These are phyloP conservation scores for Phytophthora lateralis DNA, from an alignment of 352 stramenopile species.

Conservation along the genomic window DNA sequence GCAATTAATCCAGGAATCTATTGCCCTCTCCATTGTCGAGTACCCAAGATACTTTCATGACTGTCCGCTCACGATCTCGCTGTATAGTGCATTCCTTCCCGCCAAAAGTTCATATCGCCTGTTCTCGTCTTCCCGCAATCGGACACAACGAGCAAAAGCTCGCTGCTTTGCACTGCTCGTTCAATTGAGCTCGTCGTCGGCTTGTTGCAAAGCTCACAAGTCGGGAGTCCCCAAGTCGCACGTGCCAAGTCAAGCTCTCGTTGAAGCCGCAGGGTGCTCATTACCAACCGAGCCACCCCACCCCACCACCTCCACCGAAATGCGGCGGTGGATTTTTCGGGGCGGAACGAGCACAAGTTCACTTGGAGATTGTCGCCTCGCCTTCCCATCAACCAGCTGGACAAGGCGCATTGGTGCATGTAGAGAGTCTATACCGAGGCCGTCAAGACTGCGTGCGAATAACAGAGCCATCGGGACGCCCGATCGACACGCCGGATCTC, in stretches of 20 bases:
- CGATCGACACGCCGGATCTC: conserved; percentile 30
- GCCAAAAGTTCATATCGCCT: conserved; percentile 24
- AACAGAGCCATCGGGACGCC: background rate
- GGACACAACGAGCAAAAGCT: conserved; percentile 8
- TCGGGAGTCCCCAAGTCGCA: background rate
- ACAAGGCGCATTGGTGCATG: background rate
- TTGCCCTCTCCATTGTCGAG: background rate
- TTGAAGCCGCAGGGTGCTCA: too few species aligned
- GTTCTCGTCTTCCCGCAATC: conserved; percentile 9
- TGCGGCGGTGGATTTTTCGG: conserved; percentile 25
- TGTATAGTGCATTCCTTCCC: background rate
- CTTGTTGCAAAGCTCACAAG: conserved; percentile 25
- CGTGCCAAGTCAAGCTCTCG: too few species aligned
- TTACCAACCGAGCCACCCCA: too few species aligned
- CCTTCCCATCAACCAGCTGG: conserved; percentile 24
- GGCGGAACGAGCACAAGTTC: conserved; percentile 7
- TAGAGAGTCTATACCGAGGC: background rate
- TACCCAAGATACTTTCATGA: background rate
- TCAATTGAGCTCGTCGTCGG: conserved; percentile 22
- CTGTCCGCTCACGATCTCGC: background rate
- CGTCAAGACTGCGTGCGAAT: background rate
- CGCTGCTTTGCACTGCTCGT: conserved; percentile 27
- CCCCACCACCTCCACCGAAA: conserved; percentile 22
- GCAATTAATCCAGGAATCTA: background rate
- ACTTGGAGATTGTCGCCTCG: conserved; percentile 10